phyloP scores from a whole-genome alignment of 2,329 filamentous ascomycete genomes.

The Lojkania enalia region DNA sequence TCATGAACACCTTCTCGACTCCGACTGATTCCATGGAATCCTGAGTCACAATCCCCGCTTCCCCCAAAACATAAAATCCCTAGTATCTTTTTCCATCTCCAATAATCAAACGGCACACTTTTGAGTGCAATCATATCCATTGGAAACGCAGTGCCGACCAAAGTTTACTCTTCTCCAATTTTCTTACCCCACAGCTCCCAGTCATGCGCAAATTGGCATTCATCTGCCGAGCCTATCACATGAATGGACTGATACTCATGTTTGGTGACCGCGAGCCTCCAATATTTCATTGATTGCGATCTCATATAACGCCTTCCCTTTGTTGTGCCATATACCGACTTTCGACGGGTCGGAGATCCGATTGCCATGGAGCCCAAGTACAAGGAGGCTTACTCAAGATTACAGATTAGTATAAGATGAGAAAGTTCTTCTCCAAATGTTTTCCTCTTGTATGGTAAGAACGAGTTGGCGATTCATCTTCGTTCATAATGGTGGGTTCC shows the following conservation, averaged over 20 bases:
- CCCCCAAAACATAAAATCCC: too few relatives aligned
- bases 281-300: conserved; percentile 23
- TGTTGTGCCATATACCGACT: conserved; percentile 12
- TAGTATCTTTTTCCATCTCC: too few relatives aligned
- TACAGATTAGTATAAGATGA: conserved; percentile 21
- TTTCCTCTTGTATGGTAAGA: neutral
- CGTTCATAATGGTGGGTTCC: conserved; percentile 21
- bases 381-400: conserved; percentile 6
- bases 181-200: conserved; percentile 24
- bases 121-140: neutral
- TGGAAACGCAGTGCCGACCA: neutral
- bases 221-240: conserved; percentile 30
- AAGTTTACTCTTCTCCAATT: conserved; percentile 3
- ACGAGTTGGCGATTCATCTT: neutral
- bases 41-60: too few relatives aligned
- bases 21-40: too few relatives aligned
- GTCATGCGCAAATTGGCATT: conserved; percentile 16
- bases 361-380: conserved; percentile 7
- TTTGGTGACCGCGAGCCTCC: conserved; percentile 13
- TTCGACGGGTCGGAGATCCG: conserved; percentile 17
- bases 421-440: conserved; percentile 13
- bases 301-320: conserved; percentile 23
- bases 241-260: conserved; percentile 14
- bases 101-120: too few relatives aligned
- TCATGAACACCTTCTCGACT: too few relatives aligned